phyloP scores from a whole-genome alignment of 2,329 filamentous ascomycete genomes.

The Pseudogymnoascus sp. region DNA sequence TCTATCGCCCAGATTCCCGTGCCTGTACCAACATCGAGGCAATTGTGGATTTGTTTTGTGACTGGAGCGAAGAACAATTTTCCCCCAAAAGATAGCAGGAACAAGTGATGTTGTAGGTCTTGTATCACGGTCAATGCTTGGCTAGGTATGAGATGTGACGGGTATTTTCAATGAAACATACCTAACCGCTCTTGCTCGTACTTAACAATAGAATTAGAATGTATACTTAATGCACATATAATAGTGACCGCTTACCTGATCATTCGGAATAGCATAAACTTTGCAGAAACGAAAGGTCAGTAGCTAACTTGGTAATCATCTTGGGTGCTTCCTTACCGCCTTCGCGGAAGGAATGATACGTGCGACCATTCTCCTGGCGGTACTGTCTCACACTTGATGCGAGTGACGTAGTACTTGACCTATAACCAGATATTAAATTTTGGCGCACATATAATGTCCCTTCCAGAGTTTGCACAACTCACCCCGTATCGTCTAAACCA shows the following conservation, averaged over 20 bases:
- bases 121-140: background rate
- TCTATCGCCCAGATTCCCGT: constrained; percentile 37
- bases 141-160: background rate
- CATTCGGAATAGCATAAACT: constrained; percentile 13
- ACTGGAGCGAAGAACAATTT: constrained; percentile 23
- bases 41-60: constrained; percentile 21
- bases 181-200: constrained; percentile 3
- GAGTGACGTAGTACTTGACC: constrained; percentile 15
- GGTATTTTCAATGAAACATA: background rate
- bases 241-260: constrained; percentile 6
- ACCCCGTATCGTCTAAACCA: background rate
- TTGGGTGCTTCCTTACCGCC: constrained; percentile 9
- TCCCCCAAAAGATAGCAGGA: constrained; percentile 16
- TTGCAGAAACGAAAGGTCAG: background rate
- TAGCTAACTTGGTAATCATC: background rate
- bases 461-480: background rate
- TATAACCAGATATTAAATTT: background rate
- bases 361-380: constrained; percentile 34
- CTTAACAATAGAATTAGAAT: background rate
- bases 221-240: background rate
- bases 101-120: constrained; percentile 22
- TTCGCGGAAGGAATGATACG: constrained; percentile 30
- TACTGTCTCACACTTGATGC: constrained; percentile 31
- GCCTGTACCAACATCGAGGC: constrained; percentile 36
- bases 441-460: background rate